Percentiles rank a stretch among this genome's conserved stretches.
Evolutionary conservation across 805 yeast genomes (phyloP).

Genomic region (Candida insectorum): DNA sequence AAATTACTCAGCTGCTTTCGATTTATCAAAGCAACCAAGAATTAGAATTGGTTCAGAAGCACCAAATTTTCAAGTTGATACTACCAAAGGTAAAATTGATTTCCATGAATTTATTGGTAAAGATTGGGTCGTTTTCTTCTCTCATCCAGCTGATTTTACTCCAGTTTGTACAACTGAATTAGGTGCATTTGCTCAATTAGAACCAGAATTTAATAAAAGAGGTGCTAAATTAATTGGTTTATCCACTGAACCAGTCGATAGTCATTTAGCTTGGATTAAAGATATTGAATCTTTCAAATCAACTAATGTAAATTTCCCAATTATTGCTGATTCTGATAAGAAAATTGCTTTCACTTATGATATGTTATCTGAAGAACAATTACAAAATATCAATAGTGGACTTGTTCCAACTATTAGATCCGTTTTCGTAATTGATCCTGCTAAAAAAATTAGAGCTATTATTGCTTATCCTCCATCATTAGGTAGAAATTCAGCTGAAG

Average conservation of each 20-base stretch:
- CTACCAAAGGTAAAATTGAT: constrained; percentile 60
- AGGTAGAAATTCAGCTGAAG: constrained; percentile 75
- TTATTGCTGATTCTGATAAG: constrained; percentile 62
- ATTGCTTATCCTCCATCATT: constrained; percentile 71
- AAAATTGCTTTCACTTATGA: constrained; percentile 62
- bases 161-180: constrained; percentile 79
- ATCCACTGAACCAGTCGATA: constrained; percentile 59
- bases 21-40: constrained; percentile 39
- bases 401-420: constrained; percentile 68
- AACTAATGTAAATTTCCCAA: constrained; percentile 58
- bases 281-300: constrained; percentile 48
- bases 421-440: constrained; percentile 68
- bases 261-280: constrained; percentile 66
- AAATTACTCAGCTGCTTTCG: constrained; percentile 23
- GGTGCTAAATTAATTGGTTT: constrained; percentile 66
- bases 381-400: constrained; percentile 57
- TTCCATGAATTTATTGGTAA: constrained; percentile 63
- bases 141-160: constrained; percentile 77
- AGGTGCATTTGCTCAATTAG: constrained; percentile 70
- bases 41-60: constrained; percentile 59
- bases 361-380: constrained; percentile 67
- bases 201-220: constrained; percentile 65
- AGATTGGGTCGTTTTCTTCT: constrained; percentile 64
- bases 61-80: constrained; percentile 63
- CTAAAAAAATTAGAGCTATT: constrained; percentile 57